These are phyloP conservation scores for Microbotryum violaceum DNA, from an alignment of 1,284 basidiomycete genomes.

Conservation along the genomic window DNA sequence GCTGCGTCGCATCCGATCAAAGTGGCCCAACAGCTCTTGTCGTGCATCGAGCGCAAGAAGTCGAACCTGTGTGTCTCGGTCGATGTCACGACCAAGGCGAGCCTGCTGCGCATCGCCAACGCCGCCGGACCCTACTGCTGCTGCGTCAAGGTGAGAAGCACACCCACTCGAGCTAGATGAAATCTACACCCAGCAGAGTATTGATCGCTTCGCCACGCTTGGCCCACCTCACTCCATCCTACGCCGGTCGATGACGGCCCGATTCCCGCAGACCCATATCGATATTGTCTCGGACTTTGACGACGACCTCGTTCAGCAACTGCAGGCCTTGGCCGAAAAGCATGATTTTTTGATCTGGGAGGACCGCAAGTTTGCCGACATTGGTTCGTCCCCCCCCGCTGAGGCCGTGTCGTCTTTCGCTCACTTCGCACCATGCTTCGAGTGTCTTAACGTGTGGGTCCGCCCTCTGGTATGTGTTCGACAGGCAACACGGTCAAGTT, in stretches of 20 bases:
- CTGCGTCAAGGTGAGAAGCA: conserved; percentile 72
- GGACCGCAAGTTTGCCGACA: conserved; percentile 98
- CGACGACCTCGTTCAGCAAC: conserved; percentile 57
- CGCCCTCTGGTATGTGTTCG: not conserved
- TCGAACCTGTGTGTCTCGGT: conserved; percentile 92
- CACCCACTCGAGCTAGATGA: not conserved
- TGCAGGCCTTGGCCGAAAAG: conserved; percentile 64
- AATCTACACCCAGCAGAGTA: not conserved
- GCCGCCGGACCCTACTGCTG: conserved; percentile 82
- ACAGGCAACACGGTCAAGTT: conserved; percentile 90
- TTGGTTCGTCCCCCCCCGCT: conserved; percentile 52
- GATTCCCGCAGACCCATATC: conserved; percentile 70
- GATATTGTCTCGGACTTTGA: conserved; percentile 94
- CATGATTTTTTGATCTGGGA: conserved; percentile 94
- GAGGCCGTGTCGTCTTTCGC: too few species aligned
- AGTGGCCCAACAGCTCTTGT: conserved; percentile 50
- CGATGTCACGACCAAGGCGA: conserved; percentile 75
- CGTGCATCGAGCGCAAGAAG: conserved; percentile 78
- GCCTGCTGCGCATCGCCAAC: conserved; percentile 79
- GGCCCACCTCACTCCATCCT: too few species aligned
- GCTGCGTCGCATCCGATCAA: conserved; percentile 24
- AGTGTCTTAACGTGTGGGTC: conserved; percentile 32
- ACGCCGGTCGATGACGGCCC: not conserved
- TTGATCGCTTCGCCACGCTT: not conserved
- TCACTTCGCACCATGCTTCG: not conserved